Evolutionary conservation across 306 rosid genomes (phyloP).

Genomic region (Ziziphus jujuba): DNA sequence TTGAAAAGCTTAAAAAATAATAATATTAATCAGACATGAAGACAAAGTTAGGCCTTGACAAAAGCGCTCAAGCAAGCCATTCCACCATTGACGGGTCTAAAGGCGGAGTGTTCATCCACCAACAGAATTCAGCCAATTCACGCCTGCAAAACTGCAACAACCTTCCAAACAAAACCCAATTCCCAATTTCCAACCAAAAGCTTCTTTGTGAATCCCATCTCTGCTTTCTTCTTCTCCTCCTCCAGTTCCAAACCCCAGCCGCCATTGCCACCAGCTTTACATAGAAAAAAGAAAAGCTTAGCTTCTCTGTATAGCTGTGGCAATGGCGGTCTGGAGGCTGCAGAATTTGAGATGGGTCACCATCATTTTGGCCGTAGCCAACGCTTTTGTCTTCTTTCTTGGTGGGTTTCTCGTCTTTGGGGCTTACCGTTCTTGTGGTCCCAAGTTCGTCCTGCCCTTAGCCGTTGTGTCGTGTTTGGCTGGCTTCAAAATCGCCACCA

Average conservation of each 20-base stretch:
- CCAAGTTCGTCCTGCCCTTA: constrained; percentile 33
- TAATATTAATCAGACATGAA: no score
- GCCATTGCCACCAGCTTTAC: neutral
- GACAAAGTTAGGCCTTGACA: no score
- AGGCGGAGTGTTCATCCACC: no score
- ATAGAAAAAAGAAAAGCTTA: neutral
- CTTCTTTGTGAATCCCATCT: no score
- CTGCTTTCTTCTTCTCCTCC: no score
- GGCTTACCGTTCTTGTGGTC: constrained; percentile 32
- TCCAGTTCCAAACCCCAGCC: neutral
- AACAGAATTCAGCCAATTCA: no score
- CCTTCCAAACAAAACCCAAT: no score
- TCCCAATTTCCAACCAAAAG: no score
- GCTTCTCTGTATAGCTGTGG: neutral
- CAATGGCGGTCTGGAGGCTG: constrained; percentile 33
- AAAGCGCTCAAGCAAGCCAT: no score
- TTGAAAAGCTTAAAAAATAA: no score
- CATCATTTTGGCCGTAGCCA: constrained; percentile 35
- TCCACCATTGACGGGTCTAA: no score
- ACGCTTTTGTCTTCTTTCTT: constrained; percentile 25
- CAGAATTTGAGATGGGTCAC: constrained; percentile 35
- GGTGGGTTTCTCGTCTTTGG: constrained; percentile 36
- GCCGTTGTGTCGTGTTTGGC: constrained; percentile 36
- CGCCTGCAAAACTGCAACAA: no score
- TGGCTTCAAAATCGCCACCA: constrained; percentile 38